Base-by-base conservation (phyloP, 176 grass and related monocot genomes). In the Paspalum vaginatum region DNA sequence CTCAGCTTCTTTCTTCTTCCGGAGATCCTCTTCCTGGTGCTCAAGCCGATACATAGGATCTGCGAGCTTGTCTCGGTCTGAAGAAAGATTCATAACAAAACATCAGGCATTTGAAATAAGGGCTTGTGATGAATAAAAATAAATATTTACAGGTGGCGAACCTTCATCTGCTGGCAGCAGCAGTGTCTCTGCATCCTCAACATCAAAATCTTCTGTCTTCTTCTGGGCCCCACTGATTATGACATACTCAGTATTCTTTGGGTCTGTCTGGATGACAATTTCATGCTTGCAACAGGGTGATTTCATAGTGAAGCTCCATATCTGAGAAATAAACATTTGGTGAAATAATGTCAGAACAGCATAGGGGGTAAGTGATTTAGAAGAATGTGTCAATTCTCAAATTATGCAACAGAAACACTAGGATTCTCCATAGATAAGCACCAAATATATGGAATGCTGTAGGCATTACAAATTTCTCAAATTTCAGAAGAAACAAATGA, bases 271-370 rank as follows among this genome's bases (percentile, higher is more conserved):
- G 62, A 95, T 89, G 53, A 95, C 84, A 60, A 95, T 99, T 80
- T 99, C 96, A 87, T 99, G 86, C 81, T 79, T 85, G 86, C 92
- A 99, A 72, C 96, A 99, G 42, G 96, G 90, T 40, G 96, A 89
- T 67, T 99, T 99, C 96, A 99, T 99, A 18, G 90, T 99, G 83
- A 95, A 99, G 79, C 88, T 95, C 96, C 92, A 99, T 99, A 99
- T 95, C 95, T 98, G 52, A 50, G 5, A 80, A 81, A 62, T 24
- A 81, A 61, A 6, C n/a, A 74, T 46, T 81, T 37, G 21, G 62
- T 9, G 0, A 61, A 61, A 63, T 8, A 32, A 61, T 75, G 45
- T 89, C 38, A 76, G 63, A 10, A 63, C 20, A 75, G 40, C 7
- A 84, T 22, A 84, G 7, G 0, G 0, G 45, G 55, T 50, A 43